phyloP scores from a whole-genome alignment of 345 rosid genomes.

The Murraya koenigii region DNA sequence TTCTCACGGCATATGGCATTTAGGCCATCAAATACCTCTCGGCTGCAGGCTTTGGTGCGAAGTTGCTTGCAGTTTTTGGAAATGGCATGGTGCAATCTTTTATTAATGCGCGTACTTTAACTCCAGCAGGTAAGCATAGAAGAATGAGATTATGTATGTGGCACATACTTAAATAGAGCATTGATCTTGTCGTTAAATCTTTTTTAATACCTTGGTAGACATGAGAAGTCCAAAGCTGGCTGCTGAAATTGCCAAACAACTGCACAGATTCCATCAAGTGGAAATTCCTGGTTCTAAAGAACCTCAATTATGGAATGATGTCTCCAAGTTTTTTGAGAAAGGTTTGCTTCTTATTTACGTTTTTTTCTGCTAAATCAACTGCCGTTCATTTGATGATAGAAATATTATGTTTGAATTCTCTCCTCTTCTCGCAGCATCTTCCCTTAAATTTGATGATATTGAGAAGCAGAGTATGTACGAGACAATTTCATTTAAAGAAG shows the following conservation, averaged over 20 bases:
- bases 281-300: slow-evolving; percentile 87
- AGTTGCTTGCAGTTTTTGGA: slow-evolving; percentile 83
- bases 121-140: slow-evolving; percentile 53
- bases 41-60: slow-evolving; percentile 96
- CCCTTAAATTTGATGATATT: slow-evolving; percentile 63
- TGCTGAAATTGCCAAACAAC: slow-evolving; percentile 87
- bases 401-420: slow-evolving; percentile 16
- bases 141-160: not conserved
- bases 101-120: slow-evolving; percentile 78
- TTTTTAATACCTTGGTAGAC: slow-evolving; percentile 46
- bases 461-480: slow-evolving; percentile 65
- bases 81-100: slow-evolving; percentile 98
- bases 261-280: slow-evolving; percentile 73
- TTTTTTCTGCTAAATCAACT: not conserved
- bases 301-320: slow-evolving; percentile 90
- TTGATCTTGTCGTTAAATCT: not conserved
- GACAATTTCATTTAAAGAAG: slow-evolving; percentile 67
- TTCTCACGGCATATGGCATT: slow-evolving; percentile 24
- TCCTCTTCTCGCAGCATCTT: slow-evolving; percentile 58
- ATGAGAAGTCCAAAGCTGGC: slow-evolving; percentile 74
- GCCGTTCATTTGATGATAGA: not conserved
- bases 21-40: slow-evolving; percentile 95
- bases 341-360: slow-evolving; percentile 35
- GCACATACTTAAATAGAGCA: not conserved
- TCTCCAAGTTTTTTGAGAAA: slow-evolving; percentile 78